Percentiles rank a stretch among this genome's conserved stretches.
Evolutionary conservation across 2,329 filamentous ascomycete species (phyloP).

Genomic region (Fusarium caatingaense): DNA sequence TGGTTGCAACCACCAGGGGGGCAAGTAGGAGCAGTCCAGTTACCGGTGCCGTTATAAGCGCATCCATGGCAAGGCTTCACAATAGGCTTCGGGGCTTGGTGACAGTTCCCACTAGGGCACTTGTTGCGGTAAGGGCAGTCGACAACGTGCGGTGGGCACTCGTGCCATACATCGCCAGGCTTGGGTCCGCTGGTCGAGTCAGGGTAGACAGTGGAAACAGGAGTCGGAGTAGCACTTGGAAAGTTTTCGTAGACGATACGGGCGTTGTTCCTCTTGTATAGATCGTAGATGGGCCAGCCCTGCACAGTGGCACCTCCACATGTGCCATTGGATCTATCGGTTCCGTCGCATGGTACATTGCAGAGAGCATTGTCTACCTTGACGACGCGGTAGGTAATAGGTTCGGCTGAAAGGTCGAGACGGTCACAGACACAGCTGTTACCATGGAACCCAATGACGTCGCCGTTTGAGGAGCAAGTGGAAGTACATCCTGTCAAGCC

Average conservation of each 20-base stretch:
- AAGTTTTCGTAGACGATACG: constrained; percentile 23
- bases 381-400: constrained; percentile 24
- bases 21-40: constrained; percentile 37
- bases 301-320: constrained; percentile 30
- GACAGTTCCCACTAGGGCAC: constrained; percentile 27
- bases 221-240: constrained; percentile 15
- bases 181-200: constrained; percentile 5
- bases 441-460: constrained; percentile 32
- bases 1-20: constrained; percentile 30
- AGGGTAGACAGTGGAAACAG: constrained; percentile 8
- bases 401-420: constrained; percentile 27
- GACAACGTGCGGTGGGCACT: constrained; percentile 32
- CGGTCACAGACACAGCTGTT: constrained; percentile 36
- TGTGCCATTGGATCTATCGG: constrained; percentile 31
- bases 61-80: constrained; percentile 34
- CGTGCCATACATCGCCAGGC: constrained; percentile 34
- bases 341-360: constrained; percentile 28
- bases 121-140: constrained; percentile 38
- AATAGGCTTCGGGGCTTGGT: constrained; percentile 7
- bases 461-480: constrained; percentile 36
- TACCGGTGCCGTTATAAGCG: constrained; percentile 16
- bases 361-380: constrained; percentile 36
- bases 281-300: constrained; percentile 36
- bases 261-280: constrained; percentile 37
- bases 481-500: constrained; percentile 18